A percentile compares a stretch with the other conserved stretches of the same genome.
Evolutionary conservation across 768 basidiomycete species (phyloP).

Genomic region (Gyrodon lividus): DNA sequence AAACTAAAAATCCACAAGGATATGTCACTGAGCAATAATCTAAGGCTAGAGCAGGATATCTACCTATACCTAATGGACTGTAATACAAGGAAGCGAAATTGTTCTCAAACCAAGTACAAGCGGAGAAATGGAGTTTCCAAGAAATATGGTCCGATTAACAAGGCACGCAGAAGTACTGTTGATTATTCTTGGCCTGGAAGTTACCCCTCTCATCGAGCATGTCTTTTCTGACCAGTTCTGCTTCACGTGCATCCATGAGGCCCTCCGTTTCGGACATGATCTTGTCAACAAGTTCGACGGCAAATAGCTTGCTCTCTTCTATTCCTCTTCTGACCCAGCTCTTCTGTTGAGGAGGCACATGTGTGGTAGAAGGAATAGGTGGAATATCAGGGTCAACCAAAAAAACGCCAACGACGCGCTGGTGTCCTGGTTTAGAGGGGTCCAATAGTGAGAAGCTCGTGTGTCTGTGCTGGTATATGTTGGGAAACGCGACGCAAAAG

Average conservation of each 20-base stretch:
- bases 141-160: slow-evolving; percentile 22
- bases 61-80: slow-evolving; percentile 21
- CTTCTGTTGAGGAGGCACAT: slow-evolving; percentile 51
- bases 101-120: neutral
- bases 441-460: slow-evolving; percentile 42
- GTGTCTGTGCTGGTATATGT: slow-evolving; percentile 52
- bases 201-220: slow-evolving; percentile 34
- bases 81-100: slow-evolving; percentile 9
- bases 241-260: slow-evolving; percentile 39
- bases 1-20: slow-evolving; percentile 85
- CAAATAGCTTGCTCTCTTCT: slow-evolving; percentile 13
- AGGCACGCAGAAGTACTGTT: slow-evolving; percentile 49
- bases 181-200: slow-evolving; percentile 42
- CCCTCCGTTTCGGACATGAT: slow-evolving; percentile 41
- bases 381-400: slow-evolving; percentile 48
- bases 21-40: slow-evolving; percentile 42
- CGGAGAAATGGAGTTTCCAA: neutral
- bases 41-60: slow-evolving; percentile 1
- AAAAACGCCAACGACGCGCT: slow-evolving; percentile 44
- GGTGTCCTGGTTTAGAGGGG: slow-evolving; percentile 39
- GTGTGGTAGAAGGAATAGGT: slow-evolving; percentile 41
- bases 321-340: slow-evolving; percentile 42
- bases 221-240: slow-evolving; percentile 29
- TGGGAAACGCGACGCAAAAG: slow-evolving; percentile 49
- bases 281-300: slow-evolving; percentile 41